phyloP scores from a whole-genome alignment of 352 stramenopile genomes.

The Phytophthora uliginosa region DNA sequence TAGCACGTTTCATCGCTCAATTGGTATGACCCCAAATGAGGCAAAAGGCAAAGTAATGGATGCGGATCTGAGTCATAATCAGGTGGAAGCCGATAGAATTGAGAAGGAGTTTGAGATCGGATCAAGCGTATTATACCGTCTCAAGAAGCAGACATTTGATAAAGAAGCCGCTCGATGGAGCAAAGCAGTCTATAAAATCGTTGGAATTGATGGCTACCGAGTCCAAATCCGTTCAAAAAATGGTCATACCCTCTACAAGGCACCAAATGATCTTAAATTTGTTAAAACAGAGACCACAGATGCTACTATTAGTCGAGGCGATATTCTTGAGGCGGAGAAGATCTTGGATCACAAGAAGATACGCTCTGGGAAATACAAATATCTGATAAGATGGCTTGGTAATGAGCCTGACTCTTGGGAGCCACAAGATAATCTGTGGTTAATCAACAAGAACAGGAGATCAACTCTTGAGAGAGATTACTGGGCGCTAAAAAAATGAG shows the following conservation, averaged over 20 bases:
- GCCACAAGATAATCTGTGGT: conserved; percentile 26
- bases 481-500: conserved; percentile 4
- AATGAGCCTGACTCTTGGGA: conserved; percentile 29
- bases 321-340: conserved; percentile 31
- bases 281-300: conserved; percentile 28
- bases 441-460: conserved; percentile 16
- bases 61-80: conserved; percentile 33
- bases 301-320: conserved; percentile 18
- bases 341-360: conserved; percentile 27
- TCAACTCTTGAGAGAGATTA: conserved; percentile 2
- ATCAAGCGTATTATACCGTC: conserved; percentile 16
- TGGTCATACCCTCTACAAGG: conserved; percentile 34
- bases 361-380: conserved; percentile 6
- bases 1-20: conserved; percentile 33
- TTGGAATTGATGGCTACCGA: conserved; percentile 37
- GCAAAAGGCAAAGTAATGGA: conserved; percentile 37
- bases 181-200: conserved; percentile 26
- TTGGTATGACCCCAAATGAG: conserved; percentile 35
- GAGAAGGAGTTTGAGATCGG: conserved; percentile 24
- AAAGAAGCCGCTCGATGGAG: conserved; percentile 35
- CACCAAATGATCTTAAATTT: conserved; percentile 30
- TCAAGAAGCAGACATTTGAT: conserved; percentile 35
- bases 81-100: conserved; percentile 18
- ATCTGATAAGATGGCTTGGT: conserved; percentile 32
- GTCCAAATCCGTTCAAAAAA: conserved; percentile 43